phyloP scores from a whole-genome alignment of 306 rosid genomes.

The Prunus padus region DNA sequence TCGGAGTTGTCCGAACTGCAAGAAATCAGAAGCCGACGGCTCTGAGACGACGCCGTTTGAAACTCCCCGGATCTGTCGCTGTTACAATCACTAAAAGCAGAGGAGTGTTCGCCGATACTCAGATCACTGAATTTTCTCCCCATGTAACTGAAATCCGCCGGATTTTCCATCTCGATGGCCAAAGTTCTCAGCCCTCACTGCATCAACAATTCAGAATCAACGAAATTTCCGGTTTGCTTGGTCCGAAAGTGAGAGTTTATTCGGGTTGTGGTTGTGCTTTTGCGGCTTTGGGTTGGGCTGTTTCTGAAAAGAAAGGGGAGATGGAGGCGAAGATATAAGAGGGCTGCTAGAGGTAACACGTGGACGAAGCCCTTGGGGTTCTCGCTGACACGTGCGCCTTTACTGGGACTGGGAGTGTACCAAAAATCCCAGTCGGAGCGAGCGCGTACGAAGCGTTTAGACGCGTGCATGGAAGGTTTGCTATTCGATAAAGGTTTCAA shows the following conservation, averaged over 20 bases:
- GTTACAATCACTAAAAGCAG: slow-evolving; percentile 93
- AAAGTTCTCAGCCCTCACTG: neutral
- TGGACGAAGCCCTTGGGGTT: slow-evolving; percentile 23
- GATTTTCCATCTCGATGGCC: slow-evolving; percentile 55
- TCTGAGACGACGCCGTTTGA: slow-evolving; percentile 55
- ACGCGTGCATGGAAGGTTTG: slow-evolving; percentile 59
- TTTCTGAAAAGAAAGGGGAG: neutral
- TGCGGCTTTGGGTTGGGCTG: neutral
- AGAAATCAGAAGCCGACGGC: slow-evolving; percentile 55
- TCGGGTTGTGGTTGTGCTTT: neutral
- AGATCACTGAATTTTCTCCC: slow-evolving; percentile 58
- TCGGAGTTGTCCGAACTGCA: slow-evolving; percentile 84
- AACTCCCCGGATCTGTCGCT: slow-evolving; percentile 98
- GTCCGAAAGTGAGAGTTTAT: slow-evolving; percentile 2
- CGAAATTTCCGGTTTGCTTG: neutral
- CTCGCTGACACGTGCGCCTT: slow-evolving; percentile 59
- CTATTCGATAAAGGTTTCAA: slow-evolving; percentile 30
- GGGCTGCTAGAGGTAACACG: slow-evolving; percentile 25
- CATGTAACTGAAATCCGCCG: slow-evolving; percentile 40
- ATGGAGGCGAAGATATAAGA: slow-evolving; percentile 5
- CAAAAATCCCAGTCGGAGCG: slow-evolving; percentile 20
- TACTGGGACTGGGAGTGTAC: slow-evolving; percentile 22
- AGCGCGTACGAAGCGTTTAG: slow-evolving; percentile 57
- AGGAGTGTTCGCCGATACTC: slow-evolving; percentile 47
- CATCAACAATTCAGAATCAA: neutral